Base-by-base conservation (phyloP, 2,329 filamentous ascomycete species). In the Penicillium brasilianum region DNA sequence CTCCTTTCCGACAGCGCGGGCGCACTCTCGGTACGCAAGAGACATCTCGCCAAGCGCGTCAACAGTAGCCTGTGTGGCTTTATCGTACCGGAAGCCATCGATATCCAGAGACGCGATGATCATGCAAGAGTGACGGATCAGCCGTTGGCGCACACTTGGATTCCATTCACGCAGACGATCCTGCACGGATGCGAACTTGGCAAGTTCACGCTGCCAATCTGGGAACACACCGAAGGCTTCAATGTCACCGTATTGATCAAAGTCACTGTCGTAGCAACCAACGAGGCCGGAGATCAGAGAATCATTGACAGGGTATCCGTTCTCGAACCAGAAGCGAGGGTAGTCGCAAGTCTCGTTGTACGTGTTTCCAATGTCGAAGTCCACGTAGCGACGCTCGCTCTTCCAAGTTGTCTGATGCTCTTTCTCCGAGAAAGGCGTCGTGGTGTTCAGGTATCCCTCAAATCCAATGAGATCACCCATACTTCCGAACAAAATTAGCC, bases 181-280 rank as follows among this genome's bases (percentile, higher is more conserved):
- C 72, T 90, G 87, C 2, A 89, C 87, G 53, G 84, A 87, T 52
- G 86, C 86, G 73, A 89, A 90, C 66, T 89, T 89, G 49, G 85
- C 82, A 44, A 89, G 78, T 70, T 89, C 84, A 70, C 85, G 84
- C 69, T 87, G 77, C 83, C 85, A 89, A 69, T 88, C 85, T 0
- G 85, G 83, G 63, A 83, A 88, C 13, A 86, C 82, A 66, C 87
- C 87, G 66, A 88, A 88, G 53, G 86, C 86, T 68, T 86, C 84
- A 37, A 84, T 83, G 65, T 89, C 86, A 62, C 87, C 87, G 65
- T 85, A 89, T 72, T 86, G 84, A 70, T 89, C 85, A 62, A 88
- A 89, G 48, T 89, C 87, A 63, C 85, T 87, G 72, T 87, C 76
- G 69, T 83, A 86, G 73, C 87, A 89, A 5, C 85, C 85, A 14